phyloP scores from a whole-genome alignment of 208 protist genomes.

The Acanthamoeba healyi region DNA sequence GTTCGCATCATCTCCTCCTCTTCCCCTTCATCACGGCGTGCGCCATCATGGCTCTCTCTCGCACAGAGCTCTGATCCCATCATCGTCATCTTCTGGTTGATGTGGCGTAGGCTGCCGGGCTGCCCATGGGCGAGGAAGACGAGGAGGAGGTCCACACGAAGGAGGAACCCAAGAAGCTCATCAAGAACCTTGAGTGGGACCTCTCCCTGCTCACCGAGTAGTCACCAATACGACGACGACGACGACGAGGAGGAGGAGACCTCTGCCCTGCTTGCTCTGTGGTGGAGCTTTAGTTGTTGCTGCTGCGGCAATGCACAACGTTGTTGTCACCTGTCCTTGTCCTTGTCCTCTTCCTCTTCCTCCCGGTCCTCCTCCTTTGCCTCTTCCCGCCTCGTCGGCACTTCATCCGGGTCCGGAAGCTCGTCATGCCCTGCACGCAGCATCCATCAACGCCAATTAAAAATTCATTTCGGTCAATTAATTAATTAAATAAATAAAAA shows the following conservation, averaged over 20 bases:
- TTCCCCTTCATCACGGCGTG: not conserved
- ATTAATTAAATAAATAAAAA: not conserved
- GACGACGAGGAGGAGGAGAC: too few species aligned
- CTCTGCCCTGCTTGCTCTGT: too few species aligned
- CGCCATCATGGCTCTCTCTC: not conserved
- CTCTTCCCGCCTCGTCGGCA: not conserved
- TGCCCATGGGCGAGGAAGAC: slow-evolving; percentile 24
- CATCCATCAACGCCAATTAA: not conserved
- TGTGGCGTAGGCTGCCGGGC: not conserved
- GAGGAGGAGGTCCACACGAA: not conserved
- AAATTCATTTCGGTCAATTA: not conserved
- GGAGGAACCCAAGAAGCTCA: slow-evolving; percentile 44
- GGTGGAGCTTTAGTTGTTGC: too few species aligned
- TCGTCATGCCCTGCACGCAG: not conserved
- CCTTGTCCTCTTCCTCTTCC: not conserved
- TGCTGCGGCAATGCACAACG: too few species aligned
- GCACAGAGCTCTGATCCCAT: too few species aligned
- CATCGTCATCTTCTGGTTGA: too few species aligned
- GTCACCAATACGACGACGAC: too few species aligned
- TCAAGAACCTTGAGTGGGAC: slow-evolving; percentile 35
- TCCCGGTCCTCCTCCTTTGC: not conserved
- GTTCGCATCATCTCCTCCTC: not conserved
- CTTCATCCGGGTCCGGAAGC: not conserved
- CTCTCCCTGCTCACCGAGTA: slow-evolving; percentile 14
- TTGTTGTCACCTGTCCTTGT: not conserved